Base-by-base conservation (phyloP, 176 grass and related monocot genomes). In the Oryza meridionalis region DNA sequence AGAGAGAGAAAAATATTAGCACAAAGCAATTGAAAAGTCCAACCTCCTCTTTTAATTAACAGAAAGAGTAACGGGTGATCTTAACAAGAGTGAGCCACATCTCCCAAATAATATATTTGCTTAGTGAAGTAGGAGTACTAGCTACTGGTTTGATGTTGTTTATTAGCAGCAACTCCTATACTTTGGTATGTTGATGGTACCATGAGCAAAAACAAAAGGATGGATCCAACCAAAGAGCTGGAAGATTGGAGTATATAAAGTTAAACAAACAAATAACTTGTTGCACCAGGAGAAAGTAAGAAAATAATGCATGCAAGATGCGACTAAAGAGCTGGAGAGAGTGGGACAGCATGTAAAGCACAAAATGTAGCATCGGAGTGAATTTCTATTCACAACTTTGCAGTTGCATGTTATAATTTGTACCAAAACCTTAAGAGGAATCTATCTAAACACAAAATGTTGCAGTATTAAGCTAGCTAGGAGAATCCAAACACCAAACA, bases 141-240 rank as follows among this genome's bases (percentile, higher is more conserved):
- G 69, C 37, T 69, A 75, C 78, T 73, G 78, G 16, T 11, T 29
- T 14, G 25, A 25, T 17, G 11, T 72, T 71, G 72, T 73, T 74
- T 82, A 76, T 55, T n/a, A 66, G 7, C 44, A 16, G 0, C 50
- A 58, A 58, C 19, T 21, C 53, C 53, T 19, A 2, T 21, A 42
- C 15, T 37, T 90, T n/a, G 58, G 38, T 82, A 38, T 84, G 58
- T 42, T 29, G 83, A 90, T 27, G 73, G 79, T 69, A 49, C 11
- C 59, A 29, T 6, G 35, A 82, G 31, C 88, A 78, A 78, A 78
- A 67, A 78, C 78, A 69, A 78, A 61, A 8, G 11, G 4, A 17
- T 22, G 80, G 53, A 53, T 40, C 21, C 21, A 65, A 51, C 50
- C 65, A 53, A 61, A 17, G 27, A 53, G 12, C 66, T 27, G 58